These are phyloP conservation scores for Camellia granthamiana DNA, from an alignment of 148 eudicot genomes.

Conservation along the genomic window DNA sequence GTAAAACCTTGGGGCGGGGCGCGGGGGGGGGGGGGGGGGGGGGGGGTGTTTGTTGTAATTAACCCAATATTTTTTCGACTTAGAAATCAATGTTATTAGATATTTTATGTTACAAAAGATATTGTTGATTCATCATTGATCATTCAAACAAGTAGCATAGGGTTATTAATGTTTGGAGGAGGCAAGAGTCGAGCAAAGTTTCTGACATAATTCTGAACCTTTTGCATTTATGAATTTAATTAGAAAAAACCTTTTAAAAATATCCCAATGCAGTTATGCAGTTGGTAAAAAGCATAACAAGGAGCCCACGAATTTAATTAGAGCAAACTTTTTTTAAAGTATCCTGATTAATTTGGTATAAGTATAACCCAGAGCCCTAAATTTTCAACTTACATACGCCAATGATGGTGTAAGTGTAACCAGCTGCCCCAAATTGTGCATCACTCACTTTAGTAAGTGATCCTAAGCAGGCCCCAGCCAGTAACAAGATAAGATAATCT, in stretches of 20 bases:
- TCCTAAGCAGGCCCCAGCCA: constrained; percentile 70
- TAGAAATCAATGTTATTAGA: not conserved
- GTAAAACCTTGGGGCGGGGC: no score
- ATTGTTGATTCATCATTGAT: not conserved
- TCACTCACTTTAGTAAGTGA: constrained; percentile 47
- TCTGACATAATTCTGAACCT: not conserved
- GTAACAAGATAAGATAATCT: constrained; percentile 59
- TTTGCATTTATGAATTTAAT: not conserved
- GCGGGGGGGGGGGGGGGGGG: no score
- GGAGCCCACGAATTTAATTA: not conserved
- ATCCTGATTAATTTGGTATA: not conserved
- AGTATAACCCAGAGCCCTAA: not conserved
- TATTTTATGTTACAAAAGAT: not conserved
- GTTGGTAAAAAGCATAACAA: no score
- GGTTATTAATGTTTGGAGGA: not conserved
- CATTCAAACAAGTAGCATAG: not conserved
- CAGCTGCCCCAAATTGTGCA: constrained; percentile 53
- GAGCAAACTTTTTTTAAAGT: not conserved
- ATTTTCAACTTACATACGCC: constrained; percentile 58
- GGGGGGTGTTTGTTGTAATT: no score
- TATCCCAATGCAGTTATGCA: no score
- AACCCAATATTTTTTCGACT: not conserved
- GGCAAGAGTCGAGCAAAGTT: constrained; percentile 1
- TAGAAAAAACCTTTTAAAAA: no score
- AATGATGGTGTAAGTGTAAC: constrained; percentile 57